Percentiles rank a stretch among this genome's conserved stretches.
These are phyloP conservation scores for Monosporascus sp. DNA, from an alignment of 2,329 filamentous ascomycete species.

Conservation along the genomic window DNA sequence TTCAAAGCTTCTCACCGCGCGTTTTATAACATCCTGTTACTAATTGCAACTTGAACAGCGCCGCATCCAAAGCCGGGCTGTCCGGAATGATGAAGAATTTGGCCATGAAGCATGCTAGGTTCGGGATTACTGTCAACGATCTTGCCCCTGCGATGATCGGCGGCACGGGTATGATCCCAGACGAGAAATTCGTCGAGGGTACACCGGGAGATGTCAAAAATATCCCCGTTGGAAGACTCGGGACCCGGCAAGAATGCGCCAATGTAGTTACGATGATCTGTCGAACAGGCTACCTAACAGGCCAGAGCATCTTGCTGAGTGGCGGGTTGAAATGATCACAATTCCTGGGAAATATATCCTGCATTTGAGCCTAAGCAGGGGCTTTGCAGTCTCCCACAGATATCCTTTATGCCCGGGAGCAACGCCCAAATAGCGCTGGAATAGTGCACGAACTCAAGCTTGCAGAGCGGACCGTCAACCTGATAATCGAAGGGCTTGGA, in stretches of 20 bases:
- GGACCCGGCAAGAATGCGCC: constrained; percentile 53
- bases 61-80: constrained; percentile 56
- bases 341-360: too few relatives aligned
- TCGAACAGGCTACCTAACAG: constrained; percentile 55
- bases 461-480: too few relatives aligned
- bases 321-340: constrained; percentile 42
- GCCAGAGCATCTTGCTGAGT: constrained; percentile 47
- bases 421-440: too few relatives aligned
- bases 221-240: constrained; percentile 54
- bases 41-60: constrained; percentile 15
- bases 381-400: too few relatives aligned
- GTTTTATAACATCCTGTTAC: not conserved
- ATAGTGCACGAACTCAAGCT: too few relatives aligned
- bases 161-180: constrained; percentile 57
- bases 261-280: constrained; percentile 56
- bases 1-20: not conserved
- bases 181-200: constrained; percentile 42
- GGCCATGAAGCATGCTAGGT: constrained; percentile 50
- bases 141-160: constrained; percentile 67
- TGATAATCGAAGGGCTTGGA: too few relatives aligned
- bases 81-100: constrained; percentile 62
- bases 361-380: too few relatives aligned
- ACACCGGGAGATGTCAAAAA: constrained; percentile 53
- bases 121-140: constrained; percentile 61
- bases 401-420: too few relatives aligned